phyloP scores from a whole-genome alignment of 2,329 filamentous ascomycete species.

The Fusarium xyrophilum region DNA sequence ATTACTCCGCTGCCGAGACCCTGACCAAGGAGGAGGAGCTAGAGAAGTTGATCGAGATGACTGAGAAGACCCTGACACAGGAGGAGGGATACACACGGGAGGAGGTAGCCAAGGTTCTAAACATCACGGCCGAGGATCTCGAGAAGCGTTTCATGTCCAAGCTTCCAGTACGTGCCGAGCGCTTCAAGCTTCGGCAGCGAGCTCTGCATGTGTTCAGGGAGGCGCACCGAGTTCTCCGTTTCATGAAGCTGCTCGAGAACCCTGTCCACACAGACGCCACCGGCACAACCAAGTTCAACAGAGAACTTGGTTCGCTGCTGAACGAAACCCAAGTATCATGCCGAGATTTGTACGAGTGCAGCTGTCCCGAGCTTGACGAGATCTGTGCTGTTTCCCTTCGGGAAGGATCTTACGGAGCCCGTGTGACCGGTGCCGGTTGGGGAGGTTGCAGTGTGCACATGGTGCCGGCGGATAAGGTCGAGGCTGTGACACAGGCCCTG shows the following conservation, averaged over 20 bases:
- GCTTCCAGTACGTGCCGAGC: slow-evolving; percentile 87
- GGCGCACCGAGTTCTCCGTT: slow-evolving; percentile 82
- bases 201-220: slow-evolving; percentile 92
- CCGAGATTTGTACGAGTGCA: slow-evolving; percentile 87
- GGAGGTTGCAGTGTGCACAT: slow-evolving; percentile 96
- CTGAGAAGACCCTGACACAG: slow-evolving; percentile 73
- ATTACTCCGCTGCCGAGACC: slow-evolving; percentile 52
- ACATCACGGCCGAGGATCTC: slow-evolving; percentile 72
- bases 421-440: slow-evolving; percentile 94
- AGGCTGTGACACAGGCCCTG: slow-evolving; percentile 77
- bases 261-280: slow-evolving; percentile 50
- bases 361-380: slow-evolving; percentile 88
- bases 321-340: slow-evolving; percentile 91
- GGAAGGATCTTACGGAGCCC: slow-evolving; percentile 82
- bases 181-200: slow-evolving; percentile 86
- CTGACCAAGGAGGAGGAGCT: slow-evolving; percentile 70
- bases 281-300: slow-evolving; percentile 67
- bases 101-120: slow-evolving; percentile 78
- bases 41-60: slow-evolving; percentile 72
- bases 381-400: slow-evolving; percentile 80
- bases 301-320: slow-evolving; percentile 78
- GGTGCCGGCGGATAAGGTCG: slow-evolving; percentile 82
- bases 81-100: slow-evolving; percentile 87
- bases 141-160: slow-evolving; percentile 81
- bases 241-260: slow-evolving; percentile 77